Conservation (phyloP, 768 basidiomycete genomes). For the Tricholomella constricta region DNA sequence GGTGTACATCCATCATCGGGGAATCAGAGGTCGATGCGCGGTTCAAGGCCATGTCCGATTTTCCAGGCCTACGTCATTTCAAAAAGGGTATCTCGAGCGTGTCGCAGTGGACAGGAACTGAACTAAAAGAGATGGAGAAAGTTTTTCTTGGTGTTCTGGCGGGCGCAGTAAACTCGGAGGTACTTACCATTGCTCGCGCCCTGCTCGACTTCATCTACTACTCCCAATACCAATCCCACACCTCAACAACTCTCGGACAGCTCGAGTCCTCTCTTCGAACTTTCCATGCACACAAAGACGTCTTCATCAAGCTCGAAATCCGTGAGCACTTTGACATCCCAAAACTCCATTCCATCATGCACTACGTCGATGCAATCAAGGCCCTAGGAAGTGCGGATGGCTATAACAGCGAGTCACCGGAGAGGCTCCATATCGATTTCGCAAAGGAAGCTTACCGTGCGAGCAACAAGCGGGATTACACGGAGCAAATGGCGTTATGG, state of each 20-base stretch:
- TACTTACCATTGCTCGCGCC: slow-evolving; percentile 23
- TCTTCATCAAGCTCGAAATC: slow-evolving; percentile 29
- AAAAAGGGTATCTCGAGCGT: slow-evolving; percentile 6
- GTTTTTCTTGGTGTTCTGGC: slow-evolving; percentile 27
- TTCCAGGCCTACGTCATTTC: too few species aligned
- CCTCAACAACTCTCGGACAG: slow-evolving; percentile 21
- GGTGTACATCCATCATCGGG: slow-evolving; percentile 24
- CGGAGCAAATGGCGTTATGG: slow-evolving; percentile 40
- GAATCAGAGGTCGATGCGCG: slow-evolving; percentile 36
- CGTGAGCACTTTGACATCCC: slow-evolving; percentile 39
- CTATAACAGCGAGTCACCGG: slow-evolving; percentile 1
- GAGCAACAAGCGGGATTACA: slow-evolving; percentile 30
- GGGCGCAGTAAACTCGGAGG: slow-evolving; percentile 18
- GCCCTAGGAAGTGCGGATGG: slow-evolving; percentile 19
- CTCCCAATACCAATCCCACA: slow-evolving; percentile 5
- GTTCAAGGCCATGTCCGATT: slow-evolving; percentile 31
- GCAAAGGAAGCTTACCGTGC: slow-evolving; percentile 21
- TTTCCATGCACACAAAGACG: slow-evolving; percentile 34
- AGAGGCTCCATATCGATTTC: background rate
- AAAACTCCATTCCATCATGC: slow-evolving; percentile 35
- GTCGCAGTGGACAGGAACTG: slow-evolving; percentile 3
- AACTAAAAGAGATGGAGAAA: slow-evolving; percentile 15
- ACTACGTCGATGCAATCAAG: slow-evolving; percentile 32
- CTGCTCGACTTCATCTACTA: slow-evolving; percentile 29
- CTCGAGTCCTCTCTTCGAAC: slow-evolving; percentile 22